Conservation (phyloP, 2,329 filamentous ascomycete species). For the Tolypocladium paradoxum region DNA sequence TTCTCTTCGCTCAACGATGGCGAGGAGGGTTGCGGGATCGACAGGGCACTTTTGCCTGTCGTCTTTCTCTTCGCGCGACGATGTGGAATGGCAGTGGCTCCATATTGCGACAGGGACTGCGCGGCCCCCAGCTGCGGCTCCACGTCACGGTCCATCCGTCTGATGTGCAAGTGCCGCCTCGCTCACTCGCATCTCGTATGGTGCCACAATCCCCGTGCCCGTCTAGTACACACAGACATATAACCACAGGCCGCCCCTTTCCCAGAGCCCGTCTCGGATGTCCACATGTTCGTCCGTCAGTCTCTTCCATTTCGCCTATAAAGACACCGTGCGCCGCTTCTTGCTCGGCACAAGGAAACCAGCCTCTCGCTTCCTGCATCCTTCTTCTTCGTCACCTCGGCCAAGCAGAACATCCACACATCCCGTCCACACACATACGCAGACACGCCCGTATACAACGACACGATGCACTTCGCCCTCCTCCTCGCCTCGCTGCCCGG, state of each 20-base stretch:
- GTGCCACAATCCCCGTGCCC: background rate
- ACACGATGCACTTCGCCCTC: constrained; percentile 4
- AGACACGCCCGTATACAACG: background rate
- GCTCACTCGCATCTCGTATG: background rate
- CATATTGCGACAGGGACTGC: background rate
- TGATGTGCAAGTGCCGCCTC: background rate
- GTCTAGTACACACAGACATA: background rate
- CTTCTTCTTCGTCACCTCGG: background rate
- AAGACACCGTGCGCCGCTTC: background rate
- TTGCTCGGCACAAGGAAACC: too few relatives aligned
- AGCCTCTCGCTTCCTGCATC: too few relatives aligned
- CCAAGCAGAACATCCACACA: background rate
- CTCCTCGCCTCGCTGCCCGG: constrained; percentile 3
- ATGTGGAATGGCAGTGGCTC: background rate
- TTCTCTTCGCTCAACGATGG: background rate
- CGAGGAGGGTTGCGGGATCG: background rate
- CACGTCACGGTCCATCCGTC: background rate
- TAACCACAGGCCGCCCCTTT: background rate
- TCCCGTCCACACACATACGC: too few relatives aligned
- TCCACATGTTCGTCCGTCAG: background rate
- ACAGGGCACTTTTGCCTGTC: background rate
- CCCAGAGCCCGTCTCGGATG: background rate
- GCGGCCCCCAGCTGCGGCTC: background rate
- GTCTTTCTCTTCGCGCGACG: background rate
- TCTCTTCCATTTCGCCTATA: background rate